These are phyloP conservation scores for Letharia lupina DNA, from an alignment of 495 filamentous ascomycete genomes.

Conservation along the genomic window DNA sequence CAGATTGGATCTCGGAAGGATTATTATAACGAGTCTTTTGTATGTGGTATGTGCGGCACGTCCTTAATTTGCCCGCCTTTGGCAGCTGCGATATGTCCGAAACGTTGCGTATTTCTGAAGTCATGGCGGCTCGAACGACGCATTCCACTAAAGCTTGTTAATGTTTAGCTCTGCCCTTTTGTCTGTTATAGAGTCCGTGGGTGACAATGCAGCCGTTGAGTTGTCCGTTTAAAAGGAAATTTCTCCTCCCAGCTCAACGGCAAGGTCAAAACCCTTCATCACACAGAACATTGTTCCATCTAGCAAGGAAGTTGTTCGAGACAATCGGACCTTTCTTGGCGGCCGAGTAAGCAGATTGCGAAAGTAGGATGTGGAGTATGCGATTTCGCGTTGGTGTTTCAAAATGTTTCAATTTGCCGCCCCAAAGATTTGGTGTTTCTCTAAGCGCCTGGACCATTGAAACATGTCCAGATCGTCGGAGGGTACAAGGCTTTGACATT, in stretches of 20 bases:
- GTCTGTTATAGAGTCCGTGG: not conserved
- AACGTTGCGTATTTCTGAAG: not conserved
- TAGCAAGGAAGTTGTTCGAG: not conserved
- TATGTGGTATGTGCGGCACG: not conserved
- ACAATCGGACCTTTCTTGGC: not conserved
- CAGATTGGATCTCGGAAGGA: conserved; percentile 5
- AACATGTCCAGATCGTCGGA: not conserved
- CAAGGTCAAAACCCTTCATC: not conserved
- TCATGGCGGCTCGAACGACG: not conserved
- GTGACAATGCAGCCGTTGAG: not conserved
- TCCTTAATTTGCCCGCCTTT: not conserved
- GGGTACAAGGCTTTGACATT: not conserved
- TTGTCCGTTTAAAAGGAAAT: not conserved
- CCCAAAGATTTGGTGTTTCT: conserved; percentile 7
- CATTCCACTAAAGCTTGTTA: not conserved
- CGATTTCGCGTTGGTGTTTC: not conserved
- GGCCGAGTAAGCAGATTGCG: conserved; percentile 6
- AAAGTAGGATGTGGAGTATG: not conserved
- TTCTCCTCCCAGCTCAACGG: not conserved
- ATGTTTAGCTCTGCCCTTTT: not conserved
- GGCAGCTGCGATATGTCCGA: not conserved
- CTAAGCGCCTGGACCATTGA: not conserved
- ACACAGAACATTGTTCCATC: not conserved
- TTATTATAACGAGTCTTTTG: not conserved
- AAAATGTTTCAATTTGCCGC: conserved; percentile 2